phyloP scores from a whole-genome alignment of 768 basidiomycete species.

The Serpula lacrymans region DNA sequence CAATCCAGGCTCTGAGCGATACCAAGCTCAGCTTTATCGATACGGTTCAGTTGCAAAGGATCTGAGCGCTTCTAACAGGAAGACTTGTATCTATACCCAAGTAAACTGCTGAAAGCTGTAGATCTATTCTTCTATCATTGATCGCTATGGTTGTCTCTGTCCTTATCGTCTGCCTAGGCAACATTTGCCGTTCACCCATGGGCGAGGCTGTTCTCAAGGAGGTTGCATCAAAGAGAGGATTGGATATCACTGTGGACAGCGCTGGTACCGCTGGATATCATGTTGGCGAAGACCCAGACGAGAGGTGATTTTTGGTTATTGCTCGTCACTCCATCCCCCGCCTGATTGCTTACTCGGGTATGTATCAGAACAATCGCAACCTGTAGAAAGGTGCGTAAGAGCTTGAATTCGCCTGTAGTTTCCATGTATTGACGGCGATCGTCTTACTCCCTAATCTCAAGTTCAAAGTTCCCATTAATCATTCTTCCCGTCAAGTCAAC shows the following conservation, averaged over 20 bases:
- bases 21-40: too few relatives aligned
- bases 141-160: conserved; percentile 47
- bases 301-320: conserved; percentile 47
- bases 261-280: conserved; percentile 87
- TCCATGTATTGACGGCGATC: not conserved
- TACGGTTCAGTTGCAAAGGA: too few relatives aligned
- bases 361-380: conserved; percentile 57
- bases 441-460: too few relatives aligned
- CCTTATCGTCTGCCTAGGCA: conserved; percentile 77
- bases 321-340: conserved; percentile 2
- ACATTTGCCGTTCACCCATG: conserved; percentile 90
- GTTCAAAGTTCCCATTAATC: conserved; percentile 71
- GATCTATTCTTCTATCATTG: too few relatives aligned
- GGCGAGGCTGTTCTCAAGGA: conserved; percentile 83
- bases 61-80: too few relatives aligned
- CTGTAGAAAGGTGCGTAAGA: conserved; percentile 58
- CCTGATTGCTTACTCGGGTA: conserved; percentile 1
- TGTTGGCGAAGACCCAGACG: conserved; percentile 78
- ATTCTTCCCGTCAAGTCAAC: conserved; percentile 62
- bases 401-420: not conserved
- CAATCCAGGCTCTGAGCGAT: too few relatives aligned
- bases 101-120: too few relatives aligned
- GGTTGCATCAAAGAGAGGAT: conserved; percentile 59
- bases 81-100: too few relatives aligned
- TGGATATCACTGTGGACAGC: conserved; percentile 74